phyloP scores from a whole-genome alignment of 352 stramenopile species.

The Blastocystis sp. region DNA sequence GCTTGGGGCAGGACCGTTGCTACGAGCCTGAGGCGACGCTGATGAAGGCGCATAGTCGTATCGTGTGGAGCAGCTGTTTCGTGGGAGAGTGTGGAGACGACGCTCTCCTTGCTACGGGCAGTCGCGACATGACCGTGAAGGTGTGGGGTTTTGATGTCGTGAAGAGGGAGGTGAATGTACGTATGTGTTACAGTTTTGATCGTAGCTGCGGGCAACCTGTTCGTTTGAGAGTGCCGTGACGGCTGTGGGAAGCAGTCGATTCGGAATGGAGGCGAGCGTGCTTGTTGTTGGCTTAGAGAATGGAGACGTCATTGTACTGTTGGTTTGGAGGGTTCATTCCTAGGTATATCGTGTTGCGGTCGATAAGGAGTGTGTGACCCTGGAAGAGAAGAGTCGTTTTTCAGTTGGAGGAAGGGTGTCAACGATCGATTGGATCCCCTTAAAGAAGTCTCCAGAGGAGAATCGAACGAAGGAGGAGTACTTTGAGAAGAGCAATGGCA shows the following conservation, averaged over 20 bases:
- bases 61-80: constrained; percentile 31
- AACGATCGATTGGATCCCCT: constrained; percentile 26
- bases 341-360: background rate
- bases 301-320: background rate
- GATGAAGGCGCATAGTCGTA: constrained; percentile 7
- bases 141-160: background rate
- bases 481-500: constrained; percentile 5
- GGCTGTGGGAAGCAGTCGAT: background rate
- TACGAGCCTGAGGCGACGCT: background rate
- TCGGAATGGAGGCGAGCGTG: background rate
- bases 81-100: background rate
- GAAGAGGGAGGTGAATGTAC: background rate
- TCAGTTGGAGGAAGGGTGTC: constrained; percentile 2
- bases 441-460: constrained; percentile 13
- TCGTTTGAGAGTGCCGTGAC: background rate
- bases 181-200: background rate
- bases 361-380: background rate
- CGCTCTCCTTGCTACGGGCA: background rate
- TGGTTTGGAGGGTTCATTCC: background rate
- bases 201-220: background rate
- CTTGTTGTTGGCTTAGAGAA: background rate
- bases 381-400: background rate
- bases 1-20: background rate
- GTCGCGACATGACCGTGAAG: constrained; percentile 4
- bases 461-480: constrained; percentile 18